Evolutionary conservation across 1,139 yeast genomes (phyloP).

Genomic region (Scheffersomyces insectosa): DNA sequence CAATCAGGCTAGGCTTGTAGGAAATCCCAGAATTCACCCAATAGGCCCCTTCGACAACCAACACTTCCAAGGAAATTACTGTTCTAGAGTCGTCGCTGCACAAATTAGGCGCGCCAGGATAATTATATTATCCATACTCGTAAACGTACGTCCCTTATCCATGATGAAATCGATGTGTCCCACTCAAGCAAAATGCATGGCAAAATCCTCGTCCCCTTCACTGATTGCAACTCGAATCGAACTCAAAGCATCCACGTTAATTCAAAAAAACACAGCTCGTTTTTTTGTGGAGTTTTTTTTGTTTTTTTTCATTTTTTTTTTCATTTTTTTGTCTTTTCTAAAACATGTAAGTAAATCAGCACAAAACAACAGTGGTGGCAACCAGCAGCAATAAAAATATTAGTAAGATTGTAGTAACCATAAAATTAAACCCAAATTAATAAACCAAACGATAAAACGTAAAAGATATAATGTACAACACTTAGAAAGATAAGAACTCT

Average conservation of each 20-base stretch:
- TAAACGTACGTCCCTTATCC: neutral
- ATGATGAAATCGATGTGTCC: neutral
- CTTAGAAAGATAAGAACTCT: slow-evolving; percentile 28
- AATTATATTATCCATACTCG: no score
- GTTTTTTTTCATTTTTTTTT: slow-evolving; percentile 9
- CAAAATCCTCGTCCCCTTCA: neutral
- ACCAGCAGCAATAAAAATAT: slow-evolving; percentile 5
- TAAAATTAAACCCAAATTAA: slow-evolving; percentile 1
- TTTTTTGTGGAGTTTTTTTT: slow-evolving; percentile 13
- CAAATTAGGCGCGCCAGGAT: slow-evolving; percentile 9
- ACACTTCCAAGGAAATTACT: no score
- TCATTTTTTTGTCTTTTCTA: slow-evolving; percentile 5
- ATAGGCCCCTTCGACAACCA: no score
- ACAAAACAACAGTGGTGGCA: slow-evolving; percentile 2
- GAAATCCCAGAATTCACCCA: no score
- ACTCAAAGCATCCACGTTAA: no score
- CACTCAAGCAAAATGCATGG: neutral
- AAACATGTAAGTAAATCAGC: slow-evolving; percentile 1
- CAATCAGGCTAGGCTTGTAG: no score
- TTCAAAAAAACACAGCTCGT: slow-evolving; percentile 13
- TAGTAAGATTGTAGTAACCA: neutral
- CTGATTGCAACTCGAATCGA: neutral
- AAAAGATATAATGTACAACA: slow-evolving; percentile 6
- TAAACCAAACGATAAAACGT: slow-evolving; percentile 5
- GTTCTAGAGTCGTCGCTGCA: slow-evolving; percentile 9